Percentiles rank a stretch among this genome's conserved stretches.
Conservation (phyloP, 768 basidiomycete genomes). For the Sporobolomyces phaffii region DNA sequence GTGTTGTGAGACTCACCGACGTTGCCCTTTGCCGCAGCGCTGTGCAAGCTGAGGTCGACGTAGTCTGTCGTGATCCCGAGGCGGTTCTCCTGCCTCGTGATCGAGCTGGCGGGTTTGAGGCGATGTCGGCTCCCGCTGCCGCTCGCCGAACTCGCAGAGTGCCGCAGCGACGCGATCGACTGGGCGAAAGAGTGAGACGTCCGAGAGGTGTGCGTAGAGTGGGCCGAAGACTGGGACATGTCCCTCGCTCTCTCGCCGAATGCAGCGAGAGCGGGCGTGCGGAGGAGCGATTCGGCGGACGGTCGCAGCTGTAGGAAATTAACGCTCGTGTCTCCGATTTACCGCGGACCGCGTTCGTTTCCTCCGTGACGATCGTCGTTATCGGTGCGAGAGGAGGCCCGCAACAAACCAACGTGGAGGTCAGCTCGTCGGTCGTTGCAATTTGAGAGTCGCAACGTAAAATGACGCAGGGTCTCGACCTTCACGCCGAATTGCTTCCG, state of each 20-base stretch:
- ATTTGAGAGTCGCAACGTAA: too few species aligned
- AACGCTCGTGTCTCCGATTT: too few species aligned
- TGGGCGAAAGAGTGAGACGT: conserved; percentile 3
- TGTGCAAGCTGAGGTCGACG: conserved; percentile 51
- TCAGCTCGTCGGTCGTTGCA: too few species aligned
- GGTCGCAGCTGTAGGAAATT: too few species aligned
- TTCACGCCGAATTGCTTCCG: too few species aligned
- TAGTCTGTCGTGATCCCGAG: conserved; percentile 33
- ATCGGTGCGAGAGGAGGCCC: too few species aligned
- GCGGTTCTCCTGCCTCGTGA: conserved; percentile 16
- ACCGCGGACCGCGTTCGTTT: too few species aligned
- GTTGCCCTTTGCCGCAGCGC: conserved; percentile 60
- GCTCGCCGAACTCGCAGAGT: background rate
- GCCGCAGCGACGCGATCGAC: background rate
- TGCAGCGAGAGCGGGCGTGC: background rate
- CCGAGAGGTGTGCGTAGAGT: background rate
- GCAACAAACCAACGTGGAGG: too few species aligned
- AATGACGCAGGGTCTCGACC: too few species aligned
- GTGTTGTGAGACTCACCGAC: conserved; percentile 52
- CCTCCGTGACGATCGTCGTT: too few species aligned
- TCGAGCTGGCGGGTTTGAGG: conserved; percentile 7
- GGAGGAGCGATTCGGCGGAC: background rate
- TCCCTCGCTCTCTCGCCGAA: background rate
- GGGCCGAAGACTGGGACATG: background rate
- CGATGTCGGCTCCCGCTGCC: background rate